Evolutionary conservation across 176 grass and related monocot genomes (phyloP), one percentile per base, ranked within the genome.

Genomic region (Elymus sibiricus): DNA sequence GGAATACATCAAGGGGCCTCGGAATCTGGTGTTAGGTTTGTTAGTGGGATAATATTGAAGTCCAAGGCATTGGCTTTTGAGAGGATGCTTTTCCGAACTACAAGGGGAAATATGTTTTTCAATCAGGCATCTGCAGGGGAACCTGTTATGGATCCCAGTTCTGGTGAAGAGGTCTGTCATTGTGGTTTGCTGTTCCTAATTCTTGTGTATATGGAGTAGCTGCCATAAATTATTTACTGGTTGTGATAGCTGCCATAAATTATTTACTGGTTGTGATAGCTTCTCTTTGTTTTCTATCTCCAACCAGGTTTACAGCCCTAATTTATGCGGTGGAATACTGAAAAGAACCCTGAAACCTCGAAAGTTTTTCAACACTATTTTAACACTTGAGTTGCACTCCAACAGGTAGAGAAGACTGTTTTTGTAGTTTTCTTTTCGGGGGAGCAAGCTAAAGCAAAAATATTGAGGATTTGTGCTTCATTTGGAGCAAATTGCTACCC

Each of bases 371-470:
- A 78, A 76, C 35, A 77, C 28, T 56, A 58, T 85, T 72, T 49
- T 28, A 68, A 87, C 51, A 78, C 79, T 77, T 69, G 28, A 35
- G 59, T 81, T 87, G 64, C n/a, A 65, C 44, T 81, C 35, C 84
- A 32, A 27, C 92, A 99, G 97, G 90, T 97, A 72, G 94, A 97
- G 86, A 97, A 99, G 91, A 97, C 89, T 83, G 91, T 99, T 81
- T 99, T 99, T 38, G 92, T 99, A 79, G 85, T 99, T 81, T 99
- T 91, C 88, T 97, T 99, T 93, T 99, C 97, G 51, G 97, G 97
- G 76, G 94, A 99, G 51, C 97, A 99, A 81, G 92, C 97, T 67
- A 99, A 82, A 86, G 83, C 77, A 74, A 99, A 93, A 83, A 94
- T 99, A 78, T 73, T 94, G 59, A 99, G 90, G 88, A 99, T 99